These are phyloP conservation scores for Globisporangium sylvaticum DNA, from an alignment of 352 stramenopile genomes.

Conservation along the genomic window DNA sequence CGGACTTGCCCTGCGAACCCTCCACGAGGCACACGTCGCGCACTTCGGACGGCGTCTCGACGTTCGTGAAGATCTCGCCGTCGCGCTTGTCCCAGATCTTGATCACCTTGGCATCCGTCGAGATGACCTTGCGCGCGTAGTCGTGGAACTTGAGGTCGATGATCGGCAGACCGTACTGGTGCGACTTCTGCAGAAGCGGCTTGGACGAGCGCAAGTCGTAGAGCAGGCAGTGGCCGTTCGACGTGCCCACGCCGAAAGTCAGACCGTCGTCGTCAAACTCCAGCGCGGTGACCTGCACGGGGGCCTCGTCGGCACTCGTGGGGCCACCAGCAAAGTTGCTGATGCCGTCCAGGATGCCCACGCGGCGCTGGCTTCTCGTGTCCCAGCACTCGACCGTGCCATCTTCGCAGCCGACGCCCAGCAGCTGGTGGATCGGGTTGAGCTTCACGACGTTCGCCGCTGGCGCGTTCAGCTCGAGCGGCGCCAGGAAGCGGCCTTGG, in stretches of 20 bases:
- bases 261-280: constrained; percentile 93
- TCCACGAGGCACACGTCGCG: constrained; percentile 95
- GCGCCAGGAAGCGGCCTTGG: constrained; percentile 93
- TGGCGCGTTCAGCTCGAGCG: constrained; percentile 57
- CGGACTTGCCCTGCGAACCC: constrained; percentile 88
- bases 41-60: constrained; percentile 96
- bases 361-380: constrained; percentile 73
- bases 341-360: constrained; percentile 60
- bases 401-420: constrained; percentile 92
- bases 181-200: constrained; percentile 94
- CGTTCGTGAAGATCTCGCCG: constrained; percentile 93
- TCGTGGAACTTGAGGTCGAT: constrained; percentile 93
- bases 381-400: constrained; percentile 96
- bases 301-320: constrained; percentile 13
- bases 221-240: constrained; percentile 89
- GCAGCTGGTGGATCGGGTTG: constrained; percentile 88
- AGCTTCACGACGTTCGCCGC: constrained; percentile 89
- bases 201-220: constrained; percentile 96
- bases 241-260: constrained; percentile 94
- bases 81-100: constrained; percentile 96
- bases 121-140: constrained; percentile 89
- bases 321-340: constrained; percentile 55
- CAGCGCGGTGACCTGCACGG: constrained; percentile 90
- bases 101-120: constrained; percentile 95
- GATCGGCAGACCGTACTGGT: constrained; percentile 97